phyloP scores from a whole-genome alignment of 306 rosid species.

The Prunus mume region DNA sequence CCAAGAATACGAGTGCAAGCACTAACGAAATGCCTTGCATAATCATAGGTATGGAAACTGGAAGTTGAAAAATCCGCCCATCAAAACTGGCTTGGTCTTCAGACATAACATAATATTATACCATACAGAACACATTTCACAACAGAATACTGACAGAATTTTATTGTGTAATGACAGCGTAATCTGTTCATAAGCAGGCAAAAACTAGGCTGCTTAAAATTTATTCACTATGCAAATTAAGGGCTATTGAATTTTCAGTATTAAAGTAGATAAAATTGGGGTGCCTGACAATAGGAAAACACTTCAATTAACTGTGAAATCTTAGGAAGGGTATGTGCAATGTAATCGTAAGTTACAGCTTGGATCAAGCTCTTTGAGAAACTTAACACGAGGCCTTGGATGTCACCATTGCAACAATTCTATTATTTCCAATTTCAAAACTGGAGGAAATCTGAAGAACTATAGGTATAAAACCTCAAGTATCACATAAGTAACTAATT shows the following conservation, averaged over 20 bases:
- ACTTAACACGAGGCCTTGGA: not conserved
- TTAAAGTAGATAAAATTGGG: no score
- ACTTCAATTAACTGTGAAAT: not conserved
- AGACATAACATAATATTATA: conserved; percentile 6
- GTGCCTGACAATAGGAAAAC: no score
- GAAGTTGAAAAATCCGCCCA: conserved; percentile 22
- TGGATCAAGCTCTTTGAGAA: not conserved
- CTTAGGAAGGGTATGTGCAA: not conserved
- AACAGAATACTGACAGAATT: not conserved
- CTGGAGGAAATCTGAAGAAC: not conserved
- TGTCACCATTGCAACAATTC: not conserved
- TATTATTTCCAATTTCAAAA: not conserved
- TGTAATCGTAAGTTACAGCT: not conserved
- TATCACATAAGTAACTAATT: not conserved
- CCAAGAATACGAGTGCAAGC: conserved; percentile 98
- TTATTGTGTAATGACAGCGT: not conserved
- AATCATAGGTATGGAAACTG: conserved; percentile 96
- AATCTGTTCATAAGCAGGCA: conserved; percentile 3
- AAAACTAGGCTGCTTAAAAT: not conserved
- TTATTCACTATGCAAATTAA: not conserved
- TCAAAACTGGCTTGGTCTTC: conserved; percentile 2
- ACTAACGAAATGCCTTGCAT: conserved; percentile 96
- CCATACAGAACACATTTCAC: not conserved
- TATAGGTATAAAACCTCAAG: not conserved
- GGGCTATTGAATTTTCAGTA: not conserved